Conservation (phyloP, 2,329 filamentous ascomycete species). For the Xylariaceae sp. region DNA sequence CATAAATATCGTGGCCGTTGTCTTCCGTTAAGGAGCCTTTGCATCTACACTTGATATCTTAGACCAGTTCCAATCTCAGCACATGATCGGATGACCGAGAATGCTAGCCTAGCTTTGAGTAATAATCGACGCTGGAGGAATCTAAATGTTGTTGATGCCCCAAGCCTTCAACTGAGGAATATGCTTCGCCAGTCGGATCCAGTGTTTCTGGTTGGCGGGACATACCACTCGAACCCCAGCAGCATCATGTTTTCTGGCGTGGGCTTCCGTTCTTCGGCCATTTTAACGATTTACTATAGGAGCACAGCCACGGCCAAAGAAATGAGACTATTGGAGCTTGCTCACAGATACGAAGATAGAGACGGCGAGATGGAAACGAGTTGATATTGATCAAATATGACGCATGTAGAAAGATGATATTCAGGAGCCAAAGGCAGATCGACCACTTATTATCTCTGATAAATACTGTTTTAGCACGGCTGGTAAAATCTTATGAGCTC, state of each 20-base stretch:
- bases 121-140: conserved; percentile 61
- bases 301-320: too few species aligned
- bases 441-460: too few species aligned
- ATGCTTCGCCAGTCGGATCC: conserved; percentile 59
- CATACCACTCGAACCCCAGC: conserved; percentile 77
- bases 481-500: too few species aligned
- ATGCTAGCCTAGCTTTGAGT: neutral
- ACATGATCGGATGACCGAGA: neutral
- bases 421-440: too few species aligned
- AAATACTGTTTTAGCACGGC: too few species aligned
- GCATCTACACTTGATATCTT: conserved; percentile 46
- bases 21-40: conserved; percentile 66
- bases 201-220: conserved; percentile 66
- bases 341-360: neutral
- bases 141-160: conserved; percentile 69
- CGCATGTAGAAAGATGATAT: too few species aligned
- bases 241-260: conserved; percentile 44
- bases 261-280: conserved; percentile 30
- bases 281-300: conserved; percentile 17
- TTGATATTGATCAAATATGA: too few species aligned
- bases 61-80: neutral
- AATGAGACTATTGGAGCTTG: too few species aligned
- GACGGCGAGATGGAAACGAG: too few species aligned
- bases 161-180: conserved; percentile 61
- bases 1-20: conserved; percentile 74